Evolutionary conservation across 2,329 filamentous ascomycete species (phyloP).

Genomic region (Cryphonectria naterciae): DNA sequence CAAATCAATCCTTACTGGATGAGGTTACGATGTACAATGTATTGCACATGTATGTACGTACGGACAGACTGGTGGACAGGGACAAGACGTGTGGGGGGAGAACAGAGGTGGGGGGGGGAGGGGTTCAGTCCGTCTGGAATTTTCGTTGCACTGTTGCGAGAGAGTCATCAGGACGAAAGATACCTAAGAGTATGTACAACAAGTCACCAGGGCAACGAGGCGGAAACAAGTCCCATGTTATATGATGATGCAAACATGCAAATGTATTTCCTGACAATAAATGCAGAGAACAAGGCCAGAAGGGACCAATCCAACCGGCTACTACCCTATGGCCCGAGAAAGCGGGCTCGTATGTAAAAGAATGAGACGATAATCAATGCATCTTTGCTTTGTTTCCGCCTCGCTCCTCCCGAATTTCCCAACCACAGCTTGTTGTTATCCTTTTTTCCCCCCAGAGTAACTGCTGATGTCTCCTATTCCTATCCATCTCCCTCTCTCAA

Average conservation of each 20-base stretch:
- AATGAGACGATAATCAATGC: constrained; percentile 29
- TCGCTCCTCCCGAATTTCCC: neutral
- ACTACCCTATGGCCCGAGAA: constrained; percentile 2
- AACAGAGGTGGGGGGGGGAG: too few relatives aligned
- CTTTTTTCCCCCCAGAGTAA: neutral
- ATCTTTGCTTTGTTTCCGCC: constrained; percentile 3
- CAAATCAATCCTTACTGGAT: neutral
- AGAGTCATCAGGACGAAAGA: too few relatives aligned
- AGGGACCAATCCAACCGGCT: neutral
- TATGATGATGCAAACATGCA: constrained; percentile 21
- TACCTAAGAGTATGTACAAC: neutral
- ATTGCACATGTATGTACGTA: neutral
- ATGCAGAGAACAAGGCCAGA: constrained; percentile 8
- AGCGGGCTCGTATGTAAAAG: constrained; percentile 15
- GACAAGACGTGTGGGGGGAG: too few relatives aligned
- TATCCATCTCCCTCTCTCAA: constrained; percentile 11
- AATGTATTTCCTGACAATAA: constrained; percentile 29
- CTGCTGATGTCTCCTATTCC: neutral
- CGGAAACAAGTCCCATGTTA: too few relatives aligned
- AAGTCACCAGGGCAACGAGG: neutral
- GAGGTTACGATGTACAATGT: neutral
- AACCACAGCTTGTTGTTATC: constrained; percentile 7
- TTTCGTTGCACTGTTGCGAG: too few relatives aligned
- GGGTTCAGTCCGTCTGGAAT: neutral
- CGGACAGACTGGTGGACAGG: too few relatives aligned